These are phyloP conservation scores for Erodium moschatum DNA, from an alignment of 441 rosid genomes.

Conservation along the genomic window DNA sequence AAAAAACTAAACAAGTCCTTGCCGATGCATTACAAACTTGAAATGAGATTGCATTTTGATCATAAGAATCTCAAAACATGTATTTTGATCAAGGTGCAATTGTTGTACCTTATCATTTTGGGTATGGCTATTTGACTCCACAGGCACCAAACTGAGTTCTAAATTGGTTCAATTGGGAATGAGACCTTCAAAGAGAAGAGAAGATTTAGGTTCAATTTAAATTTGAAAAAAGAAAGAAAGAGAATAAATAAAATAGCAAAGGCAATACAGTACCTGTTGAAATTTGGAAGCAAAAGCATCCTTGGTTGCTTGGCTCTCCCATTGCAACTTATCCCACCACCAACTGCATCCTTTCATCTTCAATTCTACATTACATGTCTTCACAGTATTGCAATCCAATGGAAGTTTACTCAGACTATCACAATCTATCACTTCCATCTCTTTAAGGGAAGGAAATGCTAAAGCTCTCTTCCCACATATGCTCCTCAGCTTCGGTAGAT, in stretches of 20 bases:
- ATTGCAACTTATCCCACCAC: slow-evolving; percentile 3
- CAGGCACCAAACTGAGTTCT: neutral
- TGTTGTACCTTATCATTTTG: too few relatives aligned
- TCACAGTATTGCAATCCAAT: neutral
- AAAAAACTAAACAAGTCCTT: too few relatives aligned
- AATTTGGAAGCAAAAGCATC: neutral
- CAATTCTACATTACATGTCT: neutral
- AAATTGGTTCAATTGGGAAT: neutral
- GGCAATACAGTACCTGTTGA: neutral
- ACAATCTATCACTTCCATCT: neutral
- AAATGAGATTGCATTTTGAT: too few relatives aligned
- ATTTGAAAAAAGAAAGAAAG: neutral
- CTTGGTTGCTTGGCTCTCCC: neutral
- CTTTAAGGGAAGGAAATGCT: neutral
- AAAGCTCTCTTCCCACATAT: neutral
- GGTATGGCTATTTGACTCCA: too few relatives aligned
- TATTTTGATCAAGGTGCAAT: too few relatives aligned
- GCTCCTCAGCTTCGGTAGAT: neutral
- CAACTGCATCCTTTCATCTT: neutral
- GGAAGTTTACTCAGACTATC: neutral
- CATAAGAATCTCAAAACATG: too few relatives aligned
- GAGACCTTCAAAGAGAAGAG: neutral
- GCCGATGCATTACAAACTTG: too few relatives aligned
- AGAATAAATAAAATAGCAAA: too few relatives aligned
- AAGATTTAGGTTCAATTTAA: neutral